Base-by-base conservation (phyloP, 192 early-diverging fungal species). In the Backusella tuberculispora region DNA sequence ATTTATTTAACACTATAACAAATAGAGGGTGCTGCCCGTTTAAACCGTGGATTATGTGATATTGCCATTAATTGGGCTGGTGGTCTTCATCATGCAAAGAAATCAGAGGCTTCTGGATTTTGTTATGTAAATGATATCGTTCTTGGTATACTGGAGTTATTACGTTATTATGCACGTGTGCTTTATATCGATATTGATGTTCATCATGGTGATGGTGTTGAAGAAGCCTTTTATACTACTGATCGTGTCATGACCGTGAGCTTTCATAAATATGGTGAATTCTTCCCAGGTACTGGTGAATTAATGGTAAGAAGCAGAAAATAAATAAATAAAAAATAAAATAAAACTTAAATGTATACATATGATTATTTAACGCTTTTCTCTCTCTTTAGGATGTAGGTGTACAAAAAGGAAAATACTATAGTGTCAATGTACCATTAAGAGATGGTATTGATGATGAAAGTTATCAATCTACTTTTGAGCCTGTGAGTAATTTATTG, bases 81-180 rank as follows among this genome's bases (percentile, higher is more conserved):
- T 72, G 96, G 96, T 21, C 82, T 96, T 60, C 94, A 93, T 75
- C 92, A 92, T 76, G 94, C 90, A 34, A 93, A 92, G 76, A 95
- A 92, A 73, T 89, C 85, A 65, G 91, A 92, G 79, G 95, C 96
- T 17, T 91, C 90, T 24, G 97, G 96, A 4, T 98, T 97, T 78
- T 98, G 97, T 82, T 98, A 98, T 76, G 94, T 97, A 44, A 97
- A 97, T 80, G 96, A 98, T 73, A 96, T 97, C 81, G 95, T 97
- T 0, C 75, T 97, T 48, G 92, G 81, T 26, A 89, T 83, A 41
- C 66, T 83, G 10, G 81, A 83, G 67, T 38, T 83, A 8, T 47
- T 83, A 53, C 70, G 81, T 93, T 90, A 87, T 72, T 88, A 97
- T 83, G 91, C 94, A 56, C 94, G 98, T 71, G 97, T 99, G 3